Evolutionary conservation across 225 moss, liverwort and hornwort genomes (phyloP).

Genomic region (Climacium dendroides): DNA sequence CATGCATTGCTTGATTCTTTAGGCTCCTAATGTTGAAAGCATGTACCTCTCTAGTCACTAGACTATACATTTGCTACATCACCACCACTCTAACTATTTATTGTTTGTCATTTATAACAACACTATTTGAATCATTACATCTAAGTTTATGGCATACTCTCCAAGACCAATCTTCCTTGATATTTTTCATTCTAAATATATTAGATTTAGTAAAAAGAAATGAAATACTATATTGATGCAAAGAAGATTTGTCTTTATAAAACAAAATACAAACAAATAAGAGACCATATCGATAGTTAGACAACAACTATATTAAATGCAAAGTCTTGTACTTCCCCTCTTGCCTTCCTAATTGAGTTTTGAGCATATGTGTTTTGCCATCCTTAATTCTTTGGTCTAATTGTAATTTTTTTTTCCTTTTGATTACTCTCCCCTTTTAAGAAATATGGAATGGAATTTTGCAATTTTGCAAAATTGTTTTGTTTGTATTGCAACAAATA

Average conservation of each 20-base stretch:
- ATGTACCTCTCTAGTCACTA: neutral
- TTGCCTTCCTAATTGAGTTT: neutral
- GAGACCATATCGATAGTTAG: neutral
- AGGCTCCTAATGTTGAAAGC: neutral
- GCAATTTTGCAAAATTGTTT: neutral
- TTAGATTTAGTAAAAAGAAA: neutral
- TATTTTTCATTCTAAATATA: too few relatives aligned
- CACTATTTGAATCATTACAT: neutral
- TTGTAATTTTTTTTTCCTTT: neutral
- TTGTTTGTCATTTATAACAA: neutral
- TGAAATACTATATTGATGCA: neutral
- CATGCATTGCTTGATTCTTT: neutral
- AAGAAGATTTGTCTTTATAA: too few relatives aligned
- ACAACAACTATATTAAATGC: neutral
- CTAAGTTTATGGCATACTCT: too few relatives aligned
- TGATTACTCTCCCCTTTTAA: neutral
- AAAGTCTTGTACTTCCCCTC: too few relatives aligned
- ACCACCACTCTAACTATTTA: neutral
- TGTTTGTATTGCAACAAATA: neutral
- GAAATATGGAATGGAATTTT: neutral
- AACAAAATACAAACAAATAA: neutral
- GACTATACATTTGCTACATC: neutral
- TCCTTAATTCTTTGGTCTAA: neutral
- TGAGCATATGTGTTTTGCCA: rapidly evolving
- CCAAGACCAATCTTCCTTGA: too few relatives aligned